Percentiles rank a stretch among this genome's conserved stretches.
phyloP scores from a whole-genome alignment of 495 filamentous ascomycete genomes.

The Sordaria brevicollis region DNA sequence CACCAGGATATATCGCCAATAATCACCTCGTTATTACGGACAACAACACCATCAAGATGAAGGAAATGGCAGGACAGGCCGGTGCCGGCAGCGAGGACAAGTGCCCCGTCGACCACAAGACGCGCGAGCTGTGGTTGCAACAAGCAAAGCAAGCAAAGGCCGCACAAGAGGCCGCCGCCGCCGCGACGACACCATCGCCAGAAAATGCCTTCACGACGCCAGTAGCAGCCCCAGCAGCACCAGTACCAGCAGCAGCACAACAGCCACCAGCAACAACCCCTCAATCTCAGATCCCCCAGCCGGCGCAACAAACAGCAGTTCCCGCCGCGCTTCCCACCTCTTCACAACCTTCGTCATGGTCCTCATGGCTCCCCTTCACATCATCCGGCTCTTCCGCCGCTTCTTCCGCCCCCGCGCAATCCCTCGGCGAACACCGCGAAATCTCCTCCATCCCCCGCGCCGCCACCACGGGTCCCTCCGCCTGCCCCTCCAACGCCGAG shows the following conservation, averaged over 20 bases:
- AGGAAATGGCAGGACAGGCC: not conserved
- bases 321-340: not conserved
- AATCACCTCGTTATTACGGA: not conserved
- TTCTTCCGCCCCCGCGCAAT: constrained; percentile 19
- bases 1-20: constrained; percentile 2
- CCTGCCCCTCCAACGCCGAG: constrained; percentile 57
- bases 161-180: not conserved
- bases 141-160: constrained; percentile 23
- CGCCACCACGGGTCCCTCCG: constrained; percentile 32
- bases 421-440: constrained; percentile 49
- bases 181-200: not conserved
- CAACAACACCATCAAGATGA: constrained; percentile 1
- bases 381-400: constrained; percentile 7
- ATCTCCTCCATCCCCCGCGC: constrained; percentile 74
- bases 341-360: constrained; percentile 7
- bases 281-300: not conserved
- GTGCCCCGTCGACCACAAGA: constrained; percentile 84
- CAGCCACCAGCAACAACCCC: not conserved
- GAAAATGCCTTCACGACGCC: constrained; percentile 13
- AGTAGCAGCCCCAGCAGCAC: not conserved
- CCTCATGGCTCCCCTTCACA: constrained; percentile 19
- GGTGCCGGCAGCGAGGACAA: constrained; percentile 23
- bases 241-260: not conserved
- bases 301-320: constrained; percentile 1
- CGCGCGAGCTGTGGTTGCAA: constrained; percentile 70